Evolutionary conservation across 2,329 filamentous ascomycete species (phyloP).

Genomic region (Akanthomyces uredinophilus): DNA sequence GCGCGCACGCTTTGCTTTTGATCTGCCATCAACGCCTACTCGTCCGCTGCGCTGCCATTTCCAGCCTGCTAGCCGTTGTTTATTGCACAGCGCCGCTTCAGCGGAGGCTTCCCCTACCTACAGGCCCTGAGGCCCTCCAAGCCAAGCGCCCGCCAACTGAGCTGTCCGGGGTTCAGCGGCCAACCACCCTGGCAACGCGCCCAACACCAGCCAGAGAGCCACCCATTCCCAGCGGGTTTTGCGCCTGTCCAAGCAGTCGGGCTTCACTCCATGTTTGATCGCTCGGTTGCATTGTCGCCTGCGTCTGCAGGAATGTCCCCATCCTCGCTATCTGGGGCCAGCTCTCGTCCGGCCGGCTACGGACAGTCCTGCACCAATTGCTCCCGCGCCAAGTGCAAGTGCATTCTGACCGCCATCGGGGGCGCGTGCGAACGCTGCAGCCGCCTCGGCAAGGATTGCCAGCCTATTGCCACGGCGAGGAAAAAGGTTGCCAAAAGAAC

Average conservation of each 20-base stretch:
- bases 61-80: background rate
- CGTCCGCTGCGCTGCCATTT: background rate
- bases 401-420: constrained; percentile 34
- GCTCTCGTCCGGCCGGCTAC: constrained; percentile 31
- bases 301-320: constrained; percentile 9
- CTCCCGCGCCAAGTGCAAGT: constrained; percentile 44
- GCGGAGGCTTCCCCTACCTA: background rate
- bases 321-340: background rate
- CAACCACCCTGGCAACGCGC: background rate
- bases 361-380: constrained; percentile 43
- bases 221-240: constrained; percentile 7
- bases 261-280: constrained; percentile 2
- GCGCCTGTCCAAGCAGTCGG: background rate
- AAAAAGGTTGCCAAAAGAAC: constrained; percentile 32
- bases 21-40: constrained; percentile 10
- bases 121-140: background rate
- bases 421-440: constrained; percentile 37
- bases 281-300: background rate
- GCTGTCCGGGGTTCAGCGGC: constrained; percentile 8
- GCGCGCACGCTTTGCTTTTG: constrained; percentile 4
- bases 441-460: constrained; percentile 43
- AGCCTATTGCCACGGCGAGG: constrained; percentile 37
- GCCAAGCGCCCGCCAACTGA: background rate
- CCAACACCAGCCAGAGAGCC: background rate
- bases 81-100: background rate